Percentiles rank a stretch among this genome's conserved stretches.
Conservation (phyloP, 768 basidiomycete genomes). For the Amylocystis lapponica region DNA sequence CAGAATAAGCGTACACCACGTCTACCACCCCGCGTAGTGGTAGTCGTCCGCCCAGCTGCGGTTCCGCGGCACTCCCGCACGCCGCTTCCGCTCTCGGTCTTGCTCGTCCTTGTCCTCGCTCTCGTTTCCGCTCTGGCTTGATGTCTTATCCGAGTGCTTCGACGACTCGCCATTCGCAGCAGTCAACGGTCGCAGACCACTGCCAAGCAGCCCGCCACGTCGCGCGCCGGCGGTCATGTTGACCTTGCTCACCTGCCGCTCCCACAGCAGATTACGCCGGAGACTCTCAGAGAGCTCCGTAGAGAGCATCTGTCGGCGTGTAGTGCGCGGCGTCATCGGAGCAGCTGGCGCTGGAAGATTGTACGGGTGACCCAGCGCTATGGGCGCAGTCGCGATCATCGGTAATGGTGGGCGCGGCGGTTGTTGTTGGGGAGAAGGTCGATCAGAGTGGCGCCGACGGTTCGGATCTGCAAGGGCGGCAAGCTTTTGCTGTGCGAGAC, state of each 20-base stretch:
- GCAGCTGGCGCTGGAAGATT: conserved; percentile 60
- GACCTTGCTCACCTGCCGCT: conserved; percentile 56
- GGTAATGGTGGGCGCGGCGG: conserved; percentile 22
- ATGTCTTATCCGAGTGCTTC: neutral
- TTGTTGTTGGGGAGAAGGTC: conserved; percentile 8
- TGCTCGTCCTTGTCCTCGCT: conserved; percentile 20
- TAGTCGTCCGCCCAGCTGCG: conserved; percentile 67
- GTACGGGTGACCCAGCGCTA: conserved; percentile 61
- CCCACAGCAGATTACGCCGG: conserved; percentile 77
- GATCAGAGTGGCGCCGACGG: conserved; percentile 36
- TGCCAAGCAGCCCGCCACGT: conserved; percentile 20
- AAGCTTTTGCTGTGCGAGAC: conserved; percentile 64
- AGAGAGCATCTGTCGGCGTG: conserved; percentile 75
- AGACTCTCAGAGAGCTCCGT: conserved; percentile 84
- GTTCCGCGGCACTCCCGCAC: conserved; percentile 52
- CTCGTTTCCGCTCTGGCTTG: conserved; percentile 13
- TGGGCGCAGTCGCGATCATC: conserved; percentile 42
- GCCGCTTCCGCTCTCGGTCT: conserved; percentile 34
- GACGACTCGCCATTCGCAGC: conserved; percentile 17
- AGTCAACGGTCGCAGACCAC: conserved; percentile 30
- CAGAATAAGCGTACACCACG: neutral
- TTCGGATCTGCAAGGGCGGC: conserved; percentile 43
- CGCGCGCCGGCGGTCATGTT: conserved; percentile 36
- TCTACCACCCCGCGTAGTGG: conserved; percentile 60
- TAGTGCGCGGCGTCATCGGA: conserved; percentile 82